These are phyloP conservation scores for Lactarius sanguifluus DNA, from an alignment of 768 basidiomycete species.

Conservation along the genomic window DNA sequence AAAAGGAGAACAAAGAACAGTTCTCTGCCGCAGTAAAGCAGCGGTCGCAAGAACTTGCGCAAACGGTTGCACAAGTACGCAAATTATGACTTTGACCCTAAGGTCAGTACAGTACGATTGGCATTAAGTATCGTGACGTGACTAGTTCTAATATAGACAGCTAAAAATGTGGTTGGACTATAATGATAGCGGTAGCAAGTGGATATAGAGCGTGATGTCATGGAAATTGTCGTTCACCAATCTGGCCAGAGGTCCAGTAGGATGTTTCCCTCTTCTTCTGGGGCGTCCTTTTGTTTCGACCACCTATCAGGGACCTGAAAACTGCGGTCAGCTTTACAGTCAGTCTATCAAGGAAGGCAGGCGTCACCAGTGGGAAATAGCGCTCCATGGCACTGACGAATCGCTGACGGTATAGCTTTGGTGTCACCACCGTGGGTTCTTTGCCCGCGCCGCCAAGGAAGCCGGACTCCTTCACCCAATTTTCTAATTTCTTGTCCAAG, in stretches of 20 bases:
- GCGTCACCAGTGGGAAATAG: conserved; percentile 78
- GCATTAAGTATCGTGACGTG: conserved; percentile 16
- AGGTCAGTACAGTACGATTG: conserved; percentile 10
- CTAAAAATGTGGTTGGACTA: conserved; percentile 9
- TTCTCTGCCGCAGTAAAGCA: conserved; percentile 63
- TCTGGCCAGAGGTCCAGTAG: conserved; percentile 43
- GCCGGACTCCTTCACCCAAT: conserved; percentile 94
- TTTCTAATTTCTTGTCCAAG: conserved; percentile 98
- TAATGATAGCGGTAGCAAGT: conserved; percentile 9
- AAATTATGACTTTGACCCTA: conserved; percentile 32
- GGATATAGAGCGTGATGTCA: not conserved
- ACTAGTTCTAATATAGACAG: conserved; percentile 23
- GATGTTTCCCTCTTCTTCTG: conserved; percentile 65
- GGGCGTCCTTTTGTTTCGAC: conserved; percentile 82
- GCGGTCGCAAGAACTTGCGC: conserved; percentile 50
- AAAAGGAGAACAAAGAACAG: conserved; percentile 63
- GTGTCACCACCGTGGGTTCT: conserved; percentile 96
- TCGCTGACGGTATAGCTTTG: conserved; percentile 88
- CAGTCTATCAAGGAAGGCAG: not conserved
- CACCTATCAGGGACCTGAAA: conserved; percentile 81
- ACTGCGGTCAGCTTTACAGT: conserved; percentile 16
- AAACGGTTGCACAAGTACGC: conserved; percentile 41
- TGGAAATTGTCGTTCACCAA: conserved; percentile 34
- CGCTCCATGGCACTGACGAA: conserved; percentile 88
- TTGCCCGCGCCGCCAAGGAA: conserved; percentile 80